Evolutionary conservation across 1,284 basidiomycete species (phyloP).

Genomic region (Apiotrichum sp.): DNA sequence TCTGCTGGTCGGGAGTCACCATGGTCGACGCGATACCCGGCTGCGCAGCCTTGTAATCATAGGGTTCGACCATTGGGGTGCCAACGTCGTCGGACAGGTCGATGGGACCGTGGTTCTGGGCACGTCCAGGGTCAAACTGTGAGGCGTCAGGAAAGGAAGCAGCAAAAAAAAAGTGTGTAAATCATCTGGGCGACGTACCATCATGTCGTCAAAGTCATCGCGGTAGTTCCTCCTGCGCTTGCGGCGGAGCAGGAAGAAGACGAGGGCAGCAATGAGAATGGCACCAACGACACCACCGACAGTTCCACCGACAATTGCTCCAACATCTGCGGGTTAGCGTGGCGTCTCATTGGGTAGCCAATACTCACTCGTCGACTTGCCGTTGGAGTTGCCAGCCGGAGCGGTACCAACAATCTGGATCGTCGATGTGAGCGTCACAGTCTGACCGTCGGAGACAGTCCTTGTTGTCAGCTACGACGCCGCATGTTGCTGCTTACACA

Average conservation of each 20-base stretch:
- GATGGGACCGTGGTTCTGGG: constrained; percentile 34
- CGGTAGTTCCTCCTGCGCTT: constrained; percentile 34
- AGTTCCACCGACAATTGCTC: constrained; percentile 44
- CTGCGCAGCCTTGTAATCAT: constrained; percentile 22
- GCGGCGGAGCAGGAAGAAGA: constrained; percentile 34
- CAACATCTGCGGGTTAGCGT: constrained; percentile 24
- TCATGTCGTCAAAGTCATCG: constrained; percentile 46
- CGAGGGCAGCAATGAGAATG: constrained; percentile 26
- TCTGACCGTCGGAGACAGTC: too few species aligned
- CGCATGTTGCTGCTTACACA: too few species aligned
- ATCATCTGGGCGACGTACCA: constrained; percentile 22
- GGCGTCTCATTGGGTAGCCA: too few species aligned
- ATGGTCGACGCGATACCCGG: constrained; percentile 29
- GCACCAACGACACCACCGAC: constrained; percentile 45
- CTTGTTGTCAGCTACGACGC: too few species aligned
- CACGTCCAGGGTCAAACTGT: constrained; percentile 42
- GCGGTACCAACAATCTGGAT: too few species aligned
- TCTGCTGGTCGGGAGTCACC: constrained; percentile 19
- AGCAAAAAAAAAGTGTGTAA: too few species aligned
- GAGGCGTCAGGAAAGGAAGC: background rate
- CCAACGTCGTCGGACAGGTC: constrained; percentile 39
- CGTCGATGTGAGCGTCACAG: too few species aligned
- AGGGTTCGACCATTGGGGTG: constrained; percentile 37
- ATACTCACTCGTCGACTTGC: too few species aligned
- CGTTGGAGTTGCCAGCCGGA: too few species aligned